A percentile compares a stretch with the other conserved stretches of the same genome.
Conservation (phyloP, 768 basidiomycete species). For the Lentinula edodes region DNA sequence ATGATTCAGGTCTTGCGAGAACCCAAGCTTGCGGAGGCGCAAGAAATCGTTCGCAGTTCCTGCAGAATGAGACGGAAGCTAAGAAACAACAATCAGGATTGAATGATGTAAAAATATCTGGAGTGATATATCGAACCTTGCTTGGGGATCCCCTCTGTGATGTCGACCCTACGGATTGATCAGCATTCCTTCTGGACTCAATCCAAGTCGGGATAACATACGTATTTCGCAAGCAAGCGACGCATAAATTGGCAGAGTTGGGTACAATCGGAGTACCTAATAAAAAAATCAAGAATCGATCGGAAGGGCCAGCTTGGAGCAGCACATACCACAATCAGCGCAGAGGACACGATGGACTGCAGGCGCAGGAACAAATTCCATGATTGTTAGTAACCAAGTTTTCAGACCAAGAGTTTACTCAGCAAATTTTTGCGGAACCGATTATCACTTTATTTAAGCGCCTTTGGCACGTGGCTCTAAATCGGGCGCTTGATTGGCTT, state of each 20-base stretch:
- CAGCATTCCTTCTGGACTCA: not conserved
- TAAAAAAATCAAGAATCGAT: conserved; percentile 4
- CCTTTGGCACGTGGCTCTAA: not conserved
- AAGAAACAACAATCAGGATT: conserved; percentile 7
- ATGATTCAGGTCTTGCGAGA: conserved; percentile 80
- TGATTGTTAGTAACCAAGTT: conserved; percentile 18
- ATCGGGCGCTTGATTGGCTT: not conserved
- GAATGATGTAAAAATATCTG: not conserved
- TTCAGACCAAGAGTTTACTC: not conserved
- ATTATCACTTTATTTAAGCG: not conserved
- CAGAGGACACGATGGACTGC: conserved; percentile 81
- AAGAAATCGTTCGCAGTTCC: conserved; percentile 94
- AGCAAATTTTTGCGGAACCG: not conserved
- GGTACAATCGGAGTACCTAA: conserved; percentile 82
- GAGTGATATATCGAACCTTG: conserved; percentile 46
- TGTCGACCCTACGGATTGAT: conserved; percentile 66
- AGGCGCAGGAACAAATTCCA: conserved; percentile 77
- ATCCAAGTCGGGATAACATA: conserved; percentile 25
- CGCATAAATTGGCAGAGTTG: conserved; percentile 90
- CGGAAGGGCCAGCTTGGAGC: not conserved
- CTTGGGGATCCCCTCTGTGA: conserved; percentile 97
- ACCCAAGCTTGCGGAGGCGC: conserved; percentile 88
- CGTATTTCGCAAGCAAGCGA: conserved; percentile 85
- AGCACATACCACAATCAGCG: conserved; percentile 73
- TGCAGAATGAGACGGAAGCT: conserved; percentile 89